Base-by-base conservation (phyloP, 306 rosid genomes). In the Malus sieversii region DNA sequence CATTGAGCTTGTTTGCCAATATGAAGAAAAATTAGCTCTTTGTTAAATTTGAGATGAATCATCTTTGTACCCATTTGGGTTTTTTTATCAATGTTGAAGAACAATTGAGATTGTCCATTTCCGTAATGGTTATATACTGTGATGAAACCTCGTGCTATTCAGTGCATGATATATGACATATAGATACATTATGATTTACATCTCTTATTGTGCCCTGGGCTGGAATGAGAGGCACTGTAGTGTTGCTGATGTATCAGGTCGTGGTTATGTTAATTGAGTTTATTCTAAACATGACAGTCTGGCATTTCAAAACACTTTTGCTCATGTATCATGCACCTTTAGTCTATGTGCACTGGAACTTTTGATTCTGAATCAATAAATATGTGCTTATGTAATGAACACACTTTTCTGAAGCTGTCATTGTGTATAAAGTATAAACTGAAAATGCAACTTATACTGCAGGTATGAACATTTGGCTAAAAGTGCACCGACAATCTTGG, bases 381-480 rank as follows among this genome's bases (percentile, higher is more conserved):
- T 45, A 5, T 45, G 46, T 68, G 72, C 57, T 42, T 8, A 25
- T 30, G 42, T 63, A 29, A 63, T 68, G 46, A 66, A 29, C 5
- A 57, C 5, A 23, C 12, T 32, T 61, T 73, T 57, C 55, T 27
- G 68, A 58, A 77, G 58, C 66, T 62, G 66, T 75, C 45, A 18
- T 46, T 69, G 29, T 61, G 40, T 74, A 75, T 68, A 81, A 67
- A 63, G 45, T 74, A 75, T 68, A 81, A 67, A 63, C 74, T 78
- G 71, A 77, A 81, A 74, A 72, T 80, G 82, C 46, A 76, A 66
- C 62, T 79, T 79, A 76, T 91, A 78, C 75, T 78, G 78, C 89
- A 94, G 98, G 98, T 91, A 90, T 81, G 98, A 94, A 70, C 98
- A 94, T 82, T 84, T 94, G 84, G 97, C 97, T 75, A 94, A 81